Conservation (phyloP, 1,284 basidiomycete species). For the Tilletiopsis washingtonensis region DNA sequence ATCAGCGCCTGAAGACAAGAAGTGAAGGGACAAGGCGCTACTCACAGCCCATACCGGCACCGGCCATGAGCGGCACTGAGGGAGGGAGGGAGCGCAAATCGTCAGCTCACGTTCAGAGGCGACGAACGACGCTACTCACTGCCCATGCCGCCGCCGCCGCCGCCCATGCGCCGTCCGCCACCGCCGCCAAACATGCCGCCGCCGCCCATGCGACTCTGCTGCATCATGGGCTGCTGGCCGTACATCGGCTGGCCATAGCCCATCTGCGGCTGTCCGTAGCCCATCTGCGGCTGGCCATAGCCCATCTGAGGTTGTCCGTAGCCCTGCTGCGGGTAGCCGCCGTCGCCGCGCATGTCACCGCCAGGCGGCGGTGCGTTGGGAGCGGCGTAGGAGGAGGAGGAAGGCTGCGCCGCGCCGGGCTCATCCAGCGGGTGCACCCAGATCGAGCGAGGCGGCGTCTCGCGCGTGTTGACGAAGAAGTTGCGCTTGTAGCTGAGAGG, state of each 20-base stretch:
- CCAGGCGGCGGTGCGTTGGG: slow-evolving; percentile 18
- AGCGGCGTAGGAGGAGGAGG: background rate
- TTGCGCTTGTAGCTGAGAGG: slow-evolving; percentile 26
- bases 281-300: slow-evolving; percentile 3
- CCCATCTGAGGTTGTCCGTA: background rate
- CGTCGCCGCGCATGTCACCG: slow-evolving; percentile 19
- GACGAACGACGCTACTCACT: too few relatives aligned
- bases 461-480: slow-evolving; percentile 42
- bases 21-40: background rate
- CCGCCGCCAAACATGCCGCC: slow-evolving; percentile 9
- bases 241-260: slow-evolving; percentile 1
- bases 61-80: slow-evolving; percentile 21
- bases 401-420: background rate
- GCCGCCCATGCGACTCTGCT: slow-evolving; percentile 9
- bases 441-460: slow-evolving; percentile 43
- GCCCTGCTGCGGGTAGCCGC: slow-evolving; percentile 11
- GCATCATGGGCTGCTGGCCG: slow-evolving; percentile 4
- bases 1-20: background rate
- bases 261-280: background rate
- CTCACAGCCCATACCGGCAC: slow-evolving; percentile 15
- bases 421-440: slow-evolving; percentile 46
- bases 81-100: too few relatives aligned
- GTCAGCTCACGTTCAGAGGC: too few relatives aligned
- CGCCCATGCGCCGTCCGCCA: slow-evolving; percentile 5
- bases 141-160: background rate